A percentile compares a stretch with the other conserved stretches of the same genome.
Evolutionary conservation across 2,329 filamentous ascomycete species (phyloP).

Genomic region (Colletotrichum kahawae): DNA sequence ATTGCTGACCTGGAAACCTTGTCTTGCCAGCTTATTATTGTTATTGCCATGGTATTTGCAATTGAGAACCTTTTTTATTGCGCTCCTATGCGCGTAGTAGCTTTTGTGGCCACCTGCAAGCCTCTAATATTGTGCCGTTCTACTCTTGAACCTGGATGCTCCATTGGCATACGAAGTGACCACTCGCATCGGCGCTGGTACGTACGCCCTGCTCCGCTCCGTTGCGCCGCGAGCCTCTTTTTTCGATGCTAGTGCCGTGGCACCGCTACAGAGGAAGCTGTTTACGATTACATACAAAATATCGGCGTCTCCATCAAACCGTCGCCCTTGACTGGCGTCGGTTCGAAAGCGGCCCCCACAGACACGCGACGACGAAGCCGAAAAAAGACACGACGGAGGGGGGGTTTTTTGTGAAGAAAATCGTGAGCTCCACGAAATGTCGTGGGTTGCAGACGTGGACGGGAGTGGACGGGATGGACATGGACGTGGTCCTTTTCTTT

Average conservation of each 20-base stretch:
- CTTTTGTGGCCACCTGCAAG: not conserved
- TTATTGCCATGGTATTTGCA: not conserved
- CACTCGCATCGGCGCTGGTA: not conserved
- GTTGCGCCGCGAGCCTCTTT: not conserved
- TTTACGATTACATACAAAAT: slow-evolving; percentile 11
- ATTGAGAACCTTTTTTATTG: not conserved
- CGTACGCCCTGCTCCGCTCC: not conserved
- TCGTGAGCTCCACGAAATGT: not conserved
- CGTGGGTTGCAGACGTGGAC: not conserved
- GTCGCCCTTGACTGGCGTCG: not conserved
- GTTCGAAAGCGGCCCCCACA: slow-evolving; percentile 1
- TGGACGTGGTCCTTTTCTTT: not conserved
- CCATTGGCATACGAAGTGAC: not conserved
- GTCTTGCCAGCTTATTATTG: not conserved
- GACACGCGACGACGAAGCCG: slow-evolving; percentile 10
- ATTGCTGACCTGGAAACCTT: not conserved
- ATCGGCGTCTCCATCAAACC: slow-evolving; percentile 13
- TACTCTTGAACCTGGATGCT: not conserved
- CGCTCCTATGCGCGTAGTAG: not conserved
- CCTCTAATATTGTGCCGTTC: not conserved
- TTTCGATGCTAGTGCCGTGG: slow-evolving; percentile 1
- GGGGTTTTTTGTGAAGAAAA: not conserved
- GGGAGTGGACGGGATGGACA: not conserved
- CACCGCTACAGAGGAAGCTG: not conserved
- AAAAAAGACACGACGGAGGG: not conserved